Evolutionary conservation across 2,329 filamentous ascomycete species (phyloP), one percentile per base, ranked within the genome.

Genomic region (Lachnellula suecica): DNA sequence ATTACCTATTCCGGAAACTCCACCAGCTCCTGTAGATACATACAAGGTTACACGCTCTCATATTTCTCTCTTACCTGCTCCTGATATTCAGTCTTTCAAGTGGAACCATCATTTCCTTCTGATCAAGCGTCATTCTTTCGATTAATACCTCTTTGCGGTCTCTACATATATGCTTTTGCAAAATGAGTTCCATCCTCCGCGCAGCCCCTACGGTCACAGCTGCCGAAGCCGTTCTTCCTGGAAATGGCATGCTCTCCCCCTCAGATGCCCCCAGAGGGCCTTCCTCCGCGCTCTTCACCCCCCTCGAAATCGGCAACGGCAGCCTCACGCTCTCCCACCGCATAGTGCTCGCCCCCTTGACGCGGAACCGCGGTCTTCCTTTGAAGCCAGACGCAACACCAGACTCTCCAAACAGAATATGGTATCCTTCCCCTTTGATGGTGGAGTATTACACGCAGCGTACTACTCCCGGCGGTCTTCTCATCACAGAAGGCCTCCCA

Each of bases 291-390:
- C 70, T 77, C 22, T 77, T 78, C 59, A 62, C 68, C 15, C 71
- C 74, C 2, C 52, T 76, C 38, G 66, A 61, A 41, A 63, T 77
- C 4, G 74, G 74, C 56, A 68, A 68, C 17, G 57, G 69, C 15
- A 61, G 64, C 27, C 62, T 76, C 34, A 65, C 69, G 40, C 59
- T 81, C 73, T 80, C 72, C 5, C 73, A 77, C 57, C 69, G 74
- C 4, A 56, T 85, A 24, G 74, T 75, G 34, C 77, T 84, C 71
- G 75, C 80, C 0, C 80, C 81, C 2, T 66, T 85, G 54, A 83
- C 80, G 17, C 75, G 78, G 19, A 74, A 74, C 60, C 76, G 79
- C 40, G 70, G 69, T 44, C 70, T 75, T 5, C 76, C 77, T n/a
- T 62, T 70, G 56, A 63, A 69, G 44, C 56, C 72, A 52, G 67